Base-by-base conservation (phyloP, 495 filamentous ascomycete genomes). In the Cairneyella variabilis region DNA sequence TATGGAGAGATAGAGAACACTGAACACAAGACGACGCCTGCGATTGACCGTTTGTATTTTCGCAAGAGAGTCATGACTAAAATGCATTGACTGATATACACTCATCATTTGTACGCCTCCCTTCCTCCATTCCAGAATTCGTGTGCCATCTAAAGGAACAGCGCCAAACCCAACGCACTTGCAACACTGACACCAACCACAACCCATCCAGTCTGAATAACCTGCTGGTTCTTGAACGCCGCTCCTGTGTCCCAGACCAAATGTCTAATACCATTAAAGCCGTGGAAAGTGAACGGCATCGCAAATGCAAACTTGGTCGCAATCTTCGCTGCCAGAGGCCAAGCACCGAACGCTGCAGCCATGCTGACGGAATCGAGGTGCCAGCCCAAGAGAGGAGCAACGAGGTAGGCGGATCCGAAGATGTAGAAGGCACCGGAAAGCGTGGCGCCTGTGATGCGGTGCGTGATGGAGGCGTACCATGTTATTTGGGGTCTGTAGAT, bases 401-500 rank as follows among this genome's bases (percentile, higher is more conserved):
- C 83, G 43, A 97, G 83, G 76, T 98, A 98, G 30, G 85, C 84
- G 52, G 84, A 69, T 28, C 83, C 84, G 74, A 89, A 97, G 57
- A 85, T 63, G 82, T 99, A 99, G 48, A 96, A 75, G 22, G 74
- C 72, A 51, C 86, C 86, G 61, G 83, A 85, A 59, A 97, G 73
- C 52, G 75, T 63, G 55, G 76, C 59, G 54, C 90, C 93, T 14
- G 89, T 91, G 74, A 97, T 78, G 62, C 93, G 89, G 77, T 89
- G 84, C 69, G 88, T 73, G 48, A 64, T 71, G 50, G 84, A 89
- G 38, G 74, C 70, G 66, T 86, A 84, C 87, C 87, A 96, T 49
- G 91, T 91, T 64, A 97, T 85, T 72, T 89, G 86, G 56, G 86
- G 85, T 59, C 82, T 76, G 81, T 97, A 99, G 80, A 95, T 91